Evolutionary conservation across 2,329 filamentous ascomycete species (phyloP).

Genomic region (Verticillium nonalfalfae): DNA sequence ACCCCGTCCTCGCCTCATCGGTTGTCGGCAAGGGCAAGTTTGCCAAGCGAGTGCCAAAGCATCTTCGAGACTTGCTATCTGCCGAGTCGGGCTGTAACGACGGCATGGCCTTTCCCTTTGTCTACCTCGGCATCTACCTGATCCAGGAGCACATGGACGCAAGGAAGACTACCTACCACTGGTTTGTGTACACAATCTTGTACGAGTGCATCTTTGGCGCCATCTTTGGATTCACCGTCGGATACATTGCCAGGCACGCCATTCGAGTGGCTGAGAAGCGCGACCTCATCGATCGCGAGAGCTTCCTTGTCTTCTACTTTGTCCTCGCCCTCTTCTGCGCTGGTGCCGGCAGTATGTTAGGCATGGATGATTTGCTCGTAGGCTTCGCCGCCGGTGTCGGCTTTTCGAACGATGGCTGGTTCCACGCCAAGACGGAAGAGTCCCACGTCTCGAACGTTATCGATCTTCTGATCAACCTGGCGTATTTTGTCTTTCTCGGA

Average conservation of each 20-base stretch:
- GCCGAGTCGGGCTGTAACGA: conserved; percentile 98
- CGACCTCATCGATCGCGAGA: conserved; percentile 89
- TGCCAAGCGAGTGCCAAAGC: conserved; percentile 93
- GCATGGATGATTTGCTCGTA: conserved; percentile 88
- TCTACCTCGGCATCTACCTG: conserved; percentile 87
- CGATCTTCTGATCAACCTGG: conserved; percentile 90
- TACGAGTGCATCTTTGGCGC: conserved; percentile 96
- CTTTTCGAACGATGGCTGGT: conserved; percentile 99
- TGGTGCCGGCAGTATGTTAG: conserved; percentile 84
- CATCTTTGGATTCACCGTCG: conserved; percentile 78
- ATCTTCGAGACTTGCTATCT: conserved; percentile 89
- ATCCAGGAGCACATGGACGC: conserved; percentile 72
- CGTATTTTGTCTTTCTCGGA: conserved; percentile 96
- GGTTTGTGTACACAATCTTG: conserved; percentile 81
- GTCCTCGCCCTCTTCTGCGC: conserved; percentile 93
- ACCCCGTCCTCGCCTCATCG: conserved; percentile 93
- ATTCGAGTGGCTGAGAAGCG: conserved; percentile 82
- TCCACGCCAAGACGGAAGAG: conserved; percentile 95
- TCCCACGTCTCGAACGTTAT: conserved; percentile 99
- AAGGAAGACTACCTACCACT: conserved; percentile 68
- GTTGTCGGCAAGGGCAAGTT: conserved; percentile 99
- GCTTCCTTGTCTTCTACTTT: conserved; percentile 98
- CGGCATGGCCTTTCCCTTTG: conserved; percentile 98
- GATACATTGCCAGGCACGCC: conserved; percentile 83
- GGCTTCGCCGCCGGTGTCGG: conserved; percentile 96